phyloP scores from a whole-genome alignment of 2,329 filamentous ascomycete genomes.

The Trichophyton mentagrophytes region DNA sequence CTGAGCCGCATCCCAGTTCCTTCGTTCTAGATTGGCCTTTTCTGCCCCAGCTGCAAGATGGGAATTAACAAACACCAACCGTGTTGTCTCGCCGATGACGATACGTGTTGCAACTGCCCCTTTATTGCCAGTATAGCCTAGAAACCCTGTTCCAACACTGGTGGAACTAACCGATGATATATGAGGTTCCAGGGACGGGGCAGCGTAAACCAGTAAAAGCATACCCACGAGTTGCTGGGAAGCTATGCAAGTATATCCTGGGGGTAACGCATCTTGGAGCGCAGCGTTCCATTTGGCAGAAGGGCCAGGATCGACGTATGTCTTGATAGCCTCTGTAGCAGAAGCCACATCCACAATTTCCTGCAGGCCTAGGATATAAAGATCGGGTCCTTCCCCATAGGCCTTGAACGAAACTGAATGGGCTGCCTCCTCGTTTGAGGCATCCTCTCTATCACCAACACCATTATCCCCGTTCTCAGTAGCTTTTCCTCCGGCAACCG shows the following conservation, averaged over 20 bases:
- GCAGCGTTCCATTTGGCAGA: conserved; percentile 70
- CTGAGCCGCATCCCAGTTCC: conserved; percentile 81
- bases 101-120: conserved; percentile 73
- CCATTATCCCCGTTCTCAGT: conserved; percentile 24
- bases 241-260: conserved; percentile 62
- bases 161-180: conserved; percentile 72
- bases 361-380: conserved; percentile 84
- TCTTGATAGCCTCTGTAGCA: conserved; percentile 59
- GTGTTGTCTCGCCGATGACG: conserved; percentile 77
- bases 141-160: conserved; percentile 73
- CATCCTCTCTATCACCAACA: background rate
- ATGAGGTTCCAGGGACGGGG: conserved; percentile 58
- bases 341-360: conserved; percentile 81
- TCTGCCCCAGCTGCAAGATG: conserved; percentile 83
- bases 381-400: conserved; percentile 57
- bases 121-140: conserved; percentile 95
- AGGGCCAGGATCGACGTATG: conserved; percentile 59
- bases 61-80: conserved; percentile 78
- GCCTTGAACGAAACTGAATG: conserved; percentile 27
- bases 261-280: conserved; percentile 59
- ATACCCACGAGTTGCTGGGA: conserved; percentile 80
- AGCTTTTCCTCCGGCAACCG: conserved; percentile 28
- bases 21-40: conserved; percentile 60
- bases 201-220: conserved; percentile 72
- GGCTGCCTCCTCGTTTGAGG: background rate